These are phyloP conservation scores for Echites panduratus DNA, from an alignment of 257 asterid species.

Conservation along the genomic window DNA sequence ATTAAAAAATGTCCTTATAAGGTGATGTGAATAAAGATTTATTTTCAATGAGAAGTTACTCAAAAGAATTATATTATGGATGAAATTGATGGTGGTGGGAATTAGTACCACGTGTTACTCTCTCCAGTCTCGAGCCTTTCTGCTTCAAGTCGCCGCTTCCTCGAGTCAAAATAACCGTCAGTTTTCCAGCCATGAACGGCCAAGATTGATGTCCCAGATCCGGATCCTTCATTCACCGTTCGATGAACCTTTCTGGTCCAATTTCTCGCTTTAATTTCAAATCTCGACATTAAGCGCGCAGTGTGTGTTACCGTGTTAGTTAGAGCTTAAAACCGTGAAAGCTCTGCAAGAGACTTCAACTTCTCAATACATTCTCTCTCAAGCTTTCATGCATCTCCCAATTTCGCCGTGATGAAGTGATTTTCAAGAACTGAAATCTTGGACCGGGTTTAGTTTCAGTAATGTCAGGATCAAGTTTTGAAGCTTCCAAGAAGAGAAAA, in stretches of 20 bases:
- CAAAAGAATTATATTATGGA: too few species aligned
- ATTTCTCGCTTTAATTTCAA: neutral
- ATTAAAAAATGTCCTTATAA: too few species aligned
- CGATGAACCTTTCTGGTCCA: neutral
- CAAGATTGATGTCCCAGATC: neutral
- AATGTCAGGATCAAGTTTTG: conserved; percentile 25
- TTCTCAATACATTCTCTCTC: conserved; percentile 12
- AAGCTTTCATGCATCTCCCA: neutral
- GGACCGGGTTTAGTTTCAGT: neutral
- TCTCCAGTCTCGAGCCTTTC: neutral
- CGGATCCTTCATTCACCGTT: neutral
- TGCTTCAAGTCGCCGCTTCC: conserved; percentile 14
- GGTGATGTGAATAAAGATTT: too few species aligned
- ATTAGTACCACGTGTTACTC: neutral
- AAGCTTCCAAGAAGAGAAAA: conserved; percentile 26
- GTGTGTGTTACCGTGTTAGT: neutral
- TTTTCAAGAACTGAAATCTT: conserved; percentile 19
- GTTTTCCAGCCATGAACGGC: conserved; percentile 2
- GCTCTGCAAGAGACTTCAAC: conserved; percentile 5
- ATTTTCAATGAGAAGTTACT: too few species aligned
- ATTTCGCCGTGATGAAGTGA: neutral
- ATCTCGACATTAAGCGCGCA: conserved; percentile 3
- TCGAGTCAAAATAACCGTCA: conserved; percentile 5
- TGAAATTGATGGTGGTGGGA: too few species aligned
- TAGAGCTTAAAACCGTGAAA: too few species aligned